These are phyloP conservation scores for Bremia lactucae DNA, from an alignment of 352 stramenopile species.

Conservation along the genomic window DNA sequence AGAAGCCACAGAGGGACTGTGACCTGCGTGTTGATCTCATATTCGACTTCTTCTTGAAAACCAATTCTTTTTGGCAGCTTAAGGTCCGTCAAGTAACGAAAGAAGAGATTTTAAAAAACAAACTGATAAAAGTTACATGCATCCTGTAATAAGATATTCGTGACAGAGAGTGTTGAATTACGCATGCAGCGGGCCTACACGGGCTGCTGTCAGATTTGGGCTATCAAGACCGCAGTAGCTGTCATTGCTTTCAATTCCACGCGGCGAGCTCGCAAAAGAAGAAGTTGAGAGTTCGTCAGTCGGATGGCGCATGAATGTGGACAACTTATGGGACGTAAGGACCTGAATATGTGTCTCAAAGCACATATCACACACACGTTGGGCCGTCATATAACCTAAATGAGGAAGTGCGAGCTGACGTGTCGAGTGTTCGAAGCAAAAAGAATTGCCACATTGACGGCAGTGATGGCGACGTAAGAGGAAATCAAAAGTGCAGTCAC, in stretches of 20 bases:
- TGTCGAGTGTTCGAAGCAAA: slow-evolving; percentile 80
- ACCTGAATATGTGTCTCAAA: slow-evolving; percentile 51
- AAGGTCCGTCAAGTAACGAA: no score
- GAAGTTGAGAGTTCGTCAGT: slow-evolving; percentile 27
- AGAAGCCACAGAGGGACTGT: no score
- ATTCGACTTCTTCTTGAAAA: no score
- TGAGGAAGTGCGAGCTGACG: slow-evolving; percentile 50
- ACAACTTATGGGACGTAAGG: slow-evolving; percentile 26
- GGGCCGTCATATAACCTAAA: slow-evolving; percentile 58
- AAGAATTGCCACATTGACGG: slow-evolving; percentile 72
- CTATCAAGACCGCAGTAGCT: slow-evolving; percentile 22
- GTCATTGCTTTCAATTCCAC: slow-evolving; percentile 20
- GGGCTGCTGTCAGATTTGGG: slow-evolving; percentile 6
- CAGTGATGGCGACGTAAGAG: slow-evolving; percentile 75
- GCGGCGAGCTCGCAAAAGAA: slow-evolving; percentile 23
- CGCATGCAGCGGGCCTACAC: slow-evolving; percentile 17
- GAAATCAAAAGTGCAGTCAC: slow-evolving; percentile 57
- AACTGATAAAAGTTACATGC: slow-evolving; percentile 5
- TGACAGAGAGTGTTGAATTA: slow-evolving; percentile 10
- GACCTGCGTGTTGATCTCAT: no score
- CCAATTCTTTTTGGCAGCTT: no score
- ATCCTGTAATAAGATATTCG: slow-evolving; percentile 8
- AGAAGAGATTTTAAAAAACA: no score
- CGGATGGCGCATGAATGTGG: slow-evolving; percentile 18
- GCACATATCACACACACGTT: slow-evolving; percentile 79